These are phyloP conservation scores for Lachnellula cervina DNA, from an alignment of 2,329 filamentous ascomycete genomes.

Conservation along the genomic window DNA sequence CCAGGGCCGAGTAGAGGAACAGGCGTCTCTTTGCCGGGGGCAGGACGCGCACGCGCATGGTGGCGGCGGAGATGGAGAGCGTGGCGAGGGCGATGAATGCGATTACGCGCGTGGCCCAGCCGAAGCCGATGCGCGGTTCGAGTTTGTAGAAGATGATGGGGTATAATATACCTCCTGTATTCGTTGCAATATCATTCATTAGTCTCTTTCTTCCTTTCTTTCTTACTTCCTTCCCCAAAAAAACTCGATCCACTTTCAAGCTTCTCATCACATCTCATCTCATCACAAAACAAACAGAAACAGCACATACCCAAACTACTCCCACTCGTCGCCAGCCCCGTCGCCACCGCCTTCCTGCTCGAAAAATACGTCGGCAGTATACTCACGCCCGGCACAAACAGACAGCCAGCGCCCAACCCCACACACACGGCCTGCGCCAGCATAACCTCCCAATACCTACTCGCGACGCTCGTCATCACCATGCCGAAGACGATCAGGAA, in stretches of 20 bases:
- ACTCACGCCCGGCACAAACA: slow-evolving; percentile 37
- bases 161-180: slow-evolving; percentile 44
- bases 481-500: slow-evolving; percentile 44
- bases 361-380: slow-evolving; percentile 41
- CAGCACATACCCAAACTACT: slow-evolving; percentile 37
- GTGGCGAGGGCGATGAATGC: slow-evolving; percentile 45
- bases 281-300: too few relatives aligned
- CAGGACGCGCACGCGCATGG: slow-evolving; percentile 38
- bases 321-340: slow-evolving; percentile 39
- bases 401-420: slow-evolving; percentile 37
- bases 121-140: slow-evolving; percentile 38
- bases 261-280: too few relatives aligned
- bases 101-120: slow-evolving; percentile 50
- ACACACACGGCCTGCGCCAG: slow-evolving; percentile 41
- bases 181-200: neutral
- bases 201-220: neutral
- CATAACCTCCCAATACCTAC: slow-evolving; percentile 47
- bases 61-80: slow-evolving; percentile 30
- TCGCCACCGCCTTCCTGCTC: slow-evolving; percentile 38
- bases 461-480: slow-evolving; percentile 56
- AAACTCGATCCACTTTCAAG: neutral
- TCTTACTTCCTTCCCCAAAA: neutral
- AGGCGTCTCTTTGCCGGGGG: neutral
- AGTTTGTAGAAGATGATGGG: slow-evolving; percentile 40
- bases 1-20: neutral